phyloP scores from a whole-genome alignment of 257 asterid genomes.

The Salvia miltiorrhiza region DNA sequence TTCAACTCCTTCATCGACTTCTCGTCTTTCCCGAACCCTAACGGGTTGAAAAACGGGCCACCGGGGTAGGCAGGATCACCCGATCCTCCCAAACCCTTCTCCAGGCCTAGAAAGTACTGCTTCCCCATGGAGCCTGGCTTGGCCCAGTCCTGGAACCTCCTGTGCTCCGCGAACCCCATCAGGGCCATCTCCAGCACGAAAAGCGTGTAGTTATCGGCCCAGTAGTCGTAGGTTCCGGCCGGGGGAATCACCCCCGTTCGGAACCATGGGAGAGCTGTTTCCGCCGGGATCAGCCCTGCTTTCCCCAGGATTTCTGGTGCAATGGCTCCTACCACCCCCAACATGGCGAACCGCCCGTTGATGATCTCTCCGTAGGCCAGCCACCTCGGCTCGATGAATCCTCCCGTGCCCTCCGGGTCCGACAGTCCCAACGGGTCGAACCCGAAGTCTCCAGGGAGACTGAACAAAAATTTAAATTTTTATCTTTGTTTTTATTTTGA shows the following conservation, averaged over 20 bases:
- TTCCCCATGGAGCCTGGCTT: conserved; percentile 92
- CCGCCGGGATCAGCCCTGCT: conserved; percentile 70
- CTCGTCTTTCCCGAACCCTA: conserved; percentile 77
- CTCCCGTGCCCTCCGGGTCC: conserved; percentile 96
- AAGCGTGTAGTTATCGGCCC: conserved; percentile 84
- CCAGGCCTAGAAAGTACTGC: conserved; percentile 81
- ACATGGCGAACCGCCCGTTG: conserved; percentile 88
- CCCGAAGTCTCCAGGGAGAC: conserved; percentile 95
- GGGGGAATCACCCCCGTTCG: conserved; percentile 83
- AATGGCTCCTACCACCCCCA: conserved; percentile 79
- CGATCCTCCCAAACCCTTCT: conserved; percentile 67
- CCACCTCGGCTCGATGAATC: conserved; percentile 96
- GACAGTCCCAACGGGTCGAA: conserved; percentile 94
- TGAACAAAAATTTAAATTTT: no score
- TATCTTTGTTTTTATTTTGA: no score
- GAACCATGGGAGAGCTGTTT: conserved; percentile 99
- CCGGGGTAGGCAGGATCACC: conserved; percentile 85
- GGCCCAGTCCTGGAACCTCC: conserved; percentile 82
- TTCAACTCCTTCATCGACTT: conserved; percentile 73
- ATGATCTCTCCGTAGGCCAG: conserved; percentile 83
- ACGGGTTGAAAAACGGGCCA: conserved; percentile 80
- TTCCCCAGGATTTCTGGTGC: conserved; percentile 86
- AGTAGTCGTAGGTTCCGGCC: conserved; percentile 84
- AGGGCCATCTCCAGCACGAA: conserved; percentile 85
- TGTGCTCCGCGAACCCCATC: conserved; percentile 93